Evolutionary conservation across 345 rosid genomes (phyloP).

Genomic region (Psidium friedrichsthalianum): DNA sequence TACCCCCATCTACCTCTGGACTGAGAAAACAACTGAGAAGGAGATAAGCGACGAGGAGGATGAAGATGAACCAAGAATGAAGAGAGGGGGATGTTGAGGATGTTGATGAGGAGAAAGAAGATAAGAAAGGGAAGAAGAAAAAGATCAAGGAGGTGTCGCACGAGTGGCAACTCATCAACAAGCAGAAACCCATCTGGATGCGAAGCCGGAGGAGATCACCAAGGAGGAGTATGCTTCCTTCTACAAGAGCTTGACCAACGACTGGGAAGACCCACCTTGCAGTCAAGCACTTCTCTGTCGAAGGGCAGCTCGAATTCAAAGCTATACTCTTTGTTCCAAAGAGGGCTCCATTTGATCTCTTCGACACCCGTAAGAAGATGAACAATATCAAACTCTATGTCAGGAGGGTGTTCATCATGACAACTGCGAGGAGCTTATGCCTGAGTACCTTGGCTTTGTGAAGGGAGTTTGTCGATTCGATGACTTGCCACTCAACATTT

Average conservation of each 20-base stretch:
- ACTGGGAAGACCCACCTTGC: conserved; percentile 83
- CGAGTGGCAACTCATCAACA: conserved; percentile 82
- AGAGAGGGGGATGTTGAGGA: conserved; percentile 67
- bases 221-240: conserved; percentile 82
- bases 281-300: conserved; percentile 84
- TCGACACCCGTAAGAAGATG: conserved; percentile 70
- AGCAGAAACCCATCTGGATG: conserved; percentile 89
- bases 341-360: conserved; percentile 85
- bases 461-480: conserved; percentile 92
- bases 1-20: conserved; percentile 83
- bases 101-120: conserved; percentile 71
- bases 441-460: conserved; percentile 70
- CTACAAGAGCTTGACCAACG: conserved; percentile 81
- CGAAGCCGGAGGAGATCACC: conserved; percentile 81
- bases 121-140: conserved; percentile 55
- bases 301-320: conserved; percentile 90
- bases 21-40: conserved; percentile 84
- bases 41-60: conserved; percentile 86
- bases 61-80: conserved; percentile 47
- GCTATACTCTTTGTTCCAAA: conserved; percentile 72
- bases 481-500: conserved; percentile 85
- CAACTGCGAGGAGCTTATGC: conserved; percentile 82
- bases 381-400: conserved; percentile 89
- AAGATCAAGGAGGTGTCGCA: conserved; percentile 84
- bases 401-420: conserved; percentile 84